Conservation (phyloP, 257 asterid species). For the Solanum arcanum region DNA sequence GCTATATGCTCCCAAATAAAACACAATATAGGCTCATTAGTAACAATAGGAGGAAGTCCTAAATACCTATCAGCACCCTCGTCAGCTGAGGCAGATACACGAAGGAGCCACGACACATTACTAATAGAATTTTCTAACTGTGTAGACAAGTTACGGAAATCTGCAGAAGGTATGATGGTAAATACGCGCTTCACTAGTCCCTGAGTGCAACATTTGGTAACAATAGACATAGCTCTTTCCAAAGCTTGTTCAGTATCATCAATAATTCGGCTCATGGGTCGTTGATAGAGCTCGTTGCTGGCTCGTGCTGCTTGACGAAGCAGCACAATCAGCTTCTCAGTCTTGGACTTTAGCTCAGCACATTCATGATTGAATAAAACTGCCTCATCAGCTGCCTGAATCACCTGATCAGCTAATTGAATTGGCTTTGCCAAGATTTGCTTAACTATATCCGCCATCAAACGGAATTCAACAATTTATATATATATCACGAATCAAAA, state of each 20-base stretch:
- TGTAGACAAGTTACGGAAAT: constrained; percentile 15
- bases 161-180: constrained; percentile 15
- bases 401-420: constrained; percentile 31
- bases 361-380: constrained; percentile 18
- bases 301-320: constrained; percentile 39
- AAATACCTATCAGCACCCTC: constrained; percentile 13
- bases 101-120: constrained; percentile 27
- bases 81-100: constrained; percentile 16
- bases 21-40: constrained; percentile 28
- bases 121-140: constrained; percentile 24
- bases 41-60: constrained; percentile 29
- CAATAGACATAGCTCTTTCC: constrained; percentile 16
- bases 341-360: constrained; percentile 18
- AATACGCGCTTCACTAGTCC: constrained; percentile 23
- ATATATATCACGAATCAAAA: neutral
- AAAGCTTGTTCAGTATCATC: constrained; percentile 18
- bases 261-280: constrained; percentile 33
- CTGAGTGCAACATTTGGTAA: constrained; percentile 10
- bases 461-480: neutral
- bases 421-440: constrained; percentile 35
- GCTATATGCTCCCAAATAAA: constrained; percentile 32
- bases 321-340: constrained; percentile 23
- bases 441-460: constrained; percentile 33
- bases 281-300: constrained; percentile 29
- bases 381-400: constrained; percentile 28